Percentiles rank a stretch among this genome's conserved stretches.
phyloP scores from a whole-genome alignment of 2,329 filamentous ascomycete species.

The Fusarium falciforme region DNA sequence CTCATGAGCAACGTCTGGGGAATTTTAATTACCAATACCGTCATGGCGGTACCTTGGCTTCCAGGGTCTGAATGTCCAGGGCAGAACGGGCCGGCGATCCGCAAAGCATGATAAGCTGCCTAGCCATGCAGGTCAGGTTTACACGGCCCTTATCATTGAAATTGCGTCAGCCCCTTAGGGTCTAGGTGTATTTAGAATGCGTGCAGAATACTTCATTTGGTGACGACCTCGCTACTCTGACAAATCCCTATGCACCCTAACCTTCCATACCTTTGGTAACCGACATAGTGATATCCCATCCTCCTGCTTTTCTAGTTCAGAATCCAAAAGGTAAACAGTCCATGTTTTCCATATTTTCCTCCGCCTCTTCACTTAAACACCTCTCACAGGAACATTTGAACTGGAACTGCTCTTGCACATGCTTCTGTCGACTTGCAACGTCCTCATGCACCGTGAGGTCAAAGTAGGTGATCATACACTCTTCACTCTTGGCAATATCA shows the following conservation, averaged over 20 bases:
- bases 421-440: conserved; percentile 31
- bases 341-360: conserved; percentile 35
- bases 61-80: background rate
- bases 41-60: background rate
- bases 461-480: conserved; percentile 45
- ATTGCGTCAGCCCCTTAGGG: background rate
- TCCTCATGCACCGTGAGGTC: conserved; percentile 33
- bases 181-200: background rate
- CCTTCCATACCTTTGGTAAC: background rate
- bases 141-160: background rate
- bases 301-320: background rate
- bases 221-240: background rate
- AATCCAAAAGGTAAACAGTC: conserved; percentile 37
- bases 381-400: conserved; percentile 42
- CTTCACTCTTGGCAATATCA: conserved; percentile 40
- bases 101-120: background rate
- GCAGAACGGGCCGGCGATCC: background rate
- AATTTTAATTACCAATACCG: background rate
- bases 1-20: background rate
- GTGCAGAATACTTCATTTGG: background rate
- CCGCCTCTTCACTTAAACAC: conserved; percentile 39
- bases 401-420: conserved; percentile 36
- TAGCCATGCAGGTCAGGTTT: background rate
- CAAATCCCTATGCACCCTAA: background rate
- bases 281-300: background rate